These are phyloP conservation scores for Coemansia sp. DNA, from an alignment of 192 early-diverging fungal species.

Conservation along the genomic window DNA sequence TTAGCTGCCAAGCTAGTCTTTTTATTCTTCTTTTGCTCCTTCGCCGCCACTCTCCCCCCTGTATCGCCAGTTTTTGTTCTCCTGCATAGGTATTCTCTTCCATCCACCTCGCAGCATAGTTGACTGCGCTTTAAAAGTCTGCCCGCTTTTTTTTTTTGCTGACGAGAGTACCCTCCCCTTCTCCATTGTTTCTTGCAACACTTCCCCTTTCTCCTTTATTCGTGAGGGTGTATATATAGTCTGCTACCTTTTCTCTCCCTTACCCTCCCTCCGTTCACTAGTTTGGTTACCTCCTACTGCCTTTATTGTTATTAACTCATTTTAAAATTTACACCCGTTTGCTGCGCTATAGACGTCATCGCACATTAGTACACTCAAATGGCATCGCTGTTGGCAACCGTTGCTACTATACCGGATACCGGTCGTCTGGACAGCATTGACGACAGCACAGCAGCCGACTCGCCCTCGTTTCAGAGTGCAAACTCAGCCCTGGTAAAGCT, in stretches of 20 bases:
- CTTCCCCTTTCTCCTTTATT: neutral
- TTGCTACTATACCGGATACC: neutral
- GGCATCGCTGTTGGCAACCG: slow-evolving; percentile 1
- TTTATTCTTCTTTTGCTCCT: neutral
- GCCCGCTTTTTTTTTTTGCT: neutral
- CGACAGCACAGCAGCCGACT: neutral
- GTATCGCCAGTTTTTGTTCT: neutral
- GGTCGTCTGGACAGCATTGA: neutral
- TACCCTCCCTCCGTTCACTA: neutral
- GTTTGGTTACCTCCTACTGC: neutral
- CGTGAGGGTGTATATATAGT: neutral
- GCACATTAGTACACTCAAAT: neutral
- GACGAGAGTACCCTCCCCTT: neutral
- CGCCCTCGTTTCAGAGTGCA: neutral
- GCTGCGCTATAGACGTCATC: neutral
- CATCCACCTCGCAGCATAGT: neutral
- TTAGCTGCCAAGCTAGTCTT: neutral
- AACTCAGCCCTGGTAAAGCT: slow-evolving; percentile 15
- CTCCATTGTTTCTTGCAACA: neutral
- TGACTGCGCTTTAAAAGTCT: neutral
- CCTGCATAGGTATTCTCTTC: neutral
- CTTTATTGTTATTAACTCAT: slow-evolving; percentile 5
- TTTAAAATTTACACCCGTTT: neutral
- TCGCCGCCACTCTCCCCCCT: neutral
- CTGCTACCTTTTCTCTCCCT: neutral